These are phyloP conservation scores for Anthracocystis setariae DNA, from an alignment of 1,284 basidiomycete genomes.

Conservation along the genomic window DNA sequence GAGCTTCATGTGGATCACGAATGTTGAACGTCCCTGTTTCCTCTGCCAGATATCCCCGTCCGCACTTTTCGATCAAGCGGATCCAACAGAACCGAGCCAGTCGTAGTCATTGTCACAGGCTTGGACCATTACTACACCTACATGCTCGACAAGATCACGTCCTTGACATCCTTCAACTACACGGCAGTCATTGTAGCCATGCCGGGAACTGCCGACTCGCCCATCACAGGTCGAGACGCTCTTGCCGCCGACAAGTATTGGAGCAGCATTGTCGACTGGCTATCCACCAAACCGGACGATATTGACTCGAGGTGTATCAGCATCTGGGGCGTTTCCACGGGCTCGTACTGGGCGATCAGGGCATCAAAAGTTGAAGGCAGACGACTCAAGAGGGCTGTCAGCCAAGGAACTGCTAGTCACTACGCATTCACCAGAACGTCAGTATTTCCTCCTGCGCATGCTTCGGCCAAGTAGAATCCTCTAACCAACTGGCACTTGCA, in stretches of 20 bases:
- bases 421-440: slow-evolving; percentile 37
- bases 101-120: slow-evolving; percentile 42
- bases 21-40: no score
- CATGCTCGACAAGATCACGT: slow-evolving; percentile 19
- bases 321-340: slow-evolving; percentile 46
- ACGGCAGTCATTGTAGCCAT: slow-evolving; percentile 27
- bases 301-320: slow-evolving; percentile 24
- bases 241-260: slow-evolving; percentile 24
- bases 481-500: not conserved
- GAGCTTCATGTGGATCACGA: no score
- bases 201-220: slow-evolving; percentile 47
- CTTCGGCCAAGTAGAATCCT: no score
- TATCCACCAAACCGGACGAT: slow-evolving; percentile 11
- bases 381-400: slow-evolving; percentile 24
- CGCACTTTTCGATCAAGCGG: slow-evolving; percentile 22
- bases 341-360: slow-evolving; percentile 41
- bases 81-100: slow-evolving; percentile 12
- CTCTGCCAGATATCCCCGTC: slow-evolving; percentile 15
- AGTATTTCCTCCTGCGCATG: slow-evolving; percentile 1
- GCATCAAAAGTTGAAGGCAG: slow-evolving; percentile 24
- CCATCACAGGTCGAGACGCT: slow-evolving; percentile 27
- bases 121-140: slow-evolving; percentile 47
- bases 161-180: slow-evolving; percentile 15
- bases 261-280: slow-evolving; percentile 41
- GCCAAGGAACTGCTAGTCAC: slow-evolving; percentile 45